Evolutionary conservation across 2,329 filamentous ascomycete species (phyloP), one percentile per base, ranked within the genome.

Genomic region (Colletotrichum sp.): DNA sequence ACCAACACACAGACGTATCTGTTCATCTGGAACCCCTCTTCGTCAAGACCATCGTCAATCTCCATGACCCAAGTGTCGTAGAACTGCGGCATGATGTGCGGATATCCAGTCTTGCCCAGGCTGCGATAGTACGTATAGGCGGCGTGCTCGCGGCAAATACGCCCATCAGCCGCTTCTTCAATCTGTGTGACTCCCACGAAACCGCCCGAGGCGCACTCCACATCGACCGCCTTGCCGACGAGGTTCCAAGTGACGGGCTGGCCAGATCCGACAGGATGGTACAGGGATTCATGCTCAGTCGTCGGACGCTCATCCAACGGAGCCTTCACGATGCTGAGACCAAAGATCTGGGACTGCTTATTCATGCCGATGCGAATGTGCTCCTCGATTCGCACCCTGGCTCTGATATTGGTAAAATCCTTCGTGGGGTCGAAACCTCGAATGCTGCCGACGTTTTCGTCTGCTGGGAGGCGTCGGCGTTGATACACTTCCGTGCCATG

Each of bases 21-120:
- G 0, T 0, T 57, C 6, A 21, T 0, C n/a, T 0, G 43, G 11
- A 5, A 0, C 13, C 27, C 54, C 16, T 57, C 54, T 13, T 12
- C 54, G 5, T 57, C 57, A 33, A 33, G 8, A 2, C 27, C 9
- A 8, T 31, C 57, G 18, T 24, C 13, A 11, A 57, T 15, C 54
- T 57, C 16, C 21, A 57, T 24, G 24, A 34, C 29, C 57, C 57
- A 59, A 21, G 29, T 33, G 29, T 31, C 57, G 18, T 59, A 59
- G 57, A 9, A 59, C 18, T 33, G 31, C 57, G 57, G 57, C 31
- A n/a, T 16, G 2, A 59, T 12, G 6, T 21, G 13, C 8, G 29
- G 29, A 2, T n/a, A 12, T 0, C 57, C 31, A 34, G 57, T 59
- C 16, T 13, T 21, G 6, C 18, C 18, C 4, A 51, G n/a, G 43